phyloP scores from a whole-genome alignment of 495 filamentous ascomycete genomes.

The Sporormia fimetaria region DNA sequence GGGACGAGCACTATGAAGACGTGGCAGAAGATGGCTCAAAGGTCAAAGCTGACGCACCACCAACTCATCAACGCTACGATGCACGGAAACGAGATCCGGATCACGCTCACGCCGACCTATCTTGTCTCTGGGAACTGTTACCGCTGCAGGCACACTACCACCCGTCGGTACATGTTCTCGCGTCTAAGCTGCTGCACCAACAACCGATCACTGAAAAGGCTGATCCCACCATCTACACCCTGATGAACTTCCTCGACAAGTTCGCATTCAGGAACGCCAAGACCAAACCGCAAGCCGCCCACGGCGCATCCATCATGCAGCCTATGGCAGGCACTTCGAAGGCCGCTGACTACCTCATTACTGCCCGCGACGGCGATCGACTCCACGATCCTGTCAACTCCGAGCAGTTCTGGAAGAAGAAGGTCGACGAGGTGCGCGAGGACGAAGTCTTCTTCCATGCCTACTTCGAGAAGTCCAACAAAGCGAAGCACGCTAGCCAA shows the following conservation, averaged over 20 bases:
- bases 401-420: constrained; percentile 84
- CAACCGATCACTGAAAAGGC: constrained; percentile 70
- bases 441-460: constrained; percentile 98
- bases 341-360: constrained; percentile 52
- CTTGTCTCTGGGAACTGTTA: constrained; percentile 79
- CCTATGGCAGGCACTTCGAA: constrained; percentile 59
- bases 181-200: constrained; percentile 52
- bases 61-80: constrained; percentile 48
- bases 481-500: constrained; percentile 38
- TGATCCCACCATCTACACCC: constrained; percentile 72
- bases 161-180: constrained; percentile 86
- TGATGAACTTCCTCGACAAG: constrained; percentile 90
- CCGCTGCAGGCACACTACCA: constrained; percentile 80
- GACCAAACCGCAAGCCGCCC: constrained; percentile 43
- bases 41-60: constrained; percentile 4
- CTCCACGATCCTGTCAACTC: constrained; percentile 57
- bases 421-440: constrained; percentile 67
- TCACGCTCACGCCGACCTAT: constrained; percentile 78
- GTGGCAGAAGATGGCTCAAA: constrained; percentile 46
- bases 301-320: constrained; percentile 90
- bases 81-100: constrained; percentile 82
- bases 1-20: constrained; percentile 64
- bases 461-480: constrained; percentile 77
- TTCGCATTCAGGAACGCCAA: constrained; percentile 92
- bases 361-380: constrained; percentile 41